A percentile compares a stretch with the other conserved stretches of the same genome.
Conservation (phyloP, 768 basidiomycete genomes). For the Cystobasidium ongulense region DNA sequence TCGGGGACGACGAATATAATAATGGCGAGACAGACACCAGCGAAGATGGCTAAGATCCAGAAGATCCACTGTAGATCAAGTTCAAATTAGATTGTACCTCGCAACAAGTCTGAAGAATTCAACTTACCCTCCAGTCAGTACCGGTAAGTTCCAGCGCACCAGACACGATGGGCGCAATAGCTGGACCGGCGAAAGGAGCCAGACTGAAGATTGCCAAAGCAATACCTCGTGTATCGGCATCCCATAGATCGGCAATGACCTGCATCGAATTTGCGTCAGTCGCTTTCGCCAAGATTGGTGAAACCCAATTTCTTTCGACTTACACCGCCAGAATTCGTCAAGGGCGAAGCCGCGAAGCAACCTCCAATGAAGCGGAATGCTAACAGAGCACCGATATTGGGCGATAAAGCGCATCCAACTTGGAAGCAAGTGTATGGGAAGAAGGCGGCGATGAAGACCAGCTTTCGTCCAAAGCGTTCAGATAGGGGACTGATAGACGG, state of each 20-base stretch:
- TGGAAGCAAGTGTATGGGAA: constrained; percentile 37
- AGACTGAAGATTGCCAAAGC: constrained; percentile 39
- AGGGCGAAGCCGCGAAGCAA: constrained; percentile 36
- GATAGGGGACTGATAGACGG: constrained; percentile 26
- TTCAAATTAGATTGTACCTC: too few relatives aligned
- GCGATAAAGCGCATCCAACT: constrained; percentile 37
- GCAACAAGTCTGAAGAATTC: background rate
- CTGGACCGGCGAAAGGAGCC: constrained; percentile 35
- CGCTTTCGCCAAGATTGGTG: background rate
- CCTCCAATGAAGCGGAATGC: constrained; percentile 39
- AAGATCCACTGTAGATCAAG: constrained; percentile 35
- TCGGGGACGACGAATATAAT: constrained; percentile 36
- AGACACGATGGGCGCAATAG: constrained; percentile 38
- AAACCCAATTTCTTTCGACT: background rate
- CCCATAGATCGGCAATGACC: constrained; percentile 40
- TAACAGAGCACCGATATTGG: constrained; percentile 32
- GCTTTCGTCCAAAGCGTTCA: constrained; percentile 37
- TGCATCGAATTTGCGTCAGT: background rate
- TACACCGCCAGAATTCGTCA: constrained; percentile 32
- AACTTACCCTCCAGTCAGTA: constrained; percentile 16
- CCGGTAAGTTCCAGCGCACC: constrained; percentile 35
- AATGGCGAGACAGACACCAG: constrained; percentile 36
- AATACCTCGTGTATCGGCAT: constrained; percentile 36
- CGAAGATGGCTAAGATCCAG: constrained; percentile 26
- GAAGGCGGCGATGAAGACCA: constrained; percentile 36